phyloP scores from a whole-genome alignment of 805 yeast genomes.

The Yamadazyma phyllophila region DNA sequence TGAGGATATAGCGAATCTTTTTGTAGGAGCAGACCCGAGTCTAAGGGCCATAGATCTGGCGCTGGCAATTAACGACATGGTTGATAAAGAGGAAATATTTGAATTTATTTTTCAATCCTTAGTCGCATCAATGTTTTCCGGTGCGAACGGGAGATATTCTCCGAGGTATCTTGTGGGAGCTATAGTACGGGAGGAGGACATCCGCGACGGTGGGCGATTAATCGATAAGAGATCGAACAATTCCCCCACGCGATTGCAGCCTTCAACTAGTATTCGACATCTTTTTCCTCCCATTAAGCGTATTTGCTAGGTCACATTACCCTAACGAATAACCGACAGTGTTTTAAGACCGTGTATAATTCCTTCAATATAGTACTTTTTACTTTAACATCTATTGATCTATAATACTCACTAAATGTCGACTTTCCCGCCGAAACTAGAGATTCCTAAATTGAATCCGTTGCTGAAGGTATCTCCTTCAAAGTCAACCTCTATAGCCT shows the following conservation, averaged over 20 bases:
- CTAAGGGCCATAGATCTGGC: slow-evolving; percentile 18
- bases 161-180: slow-evolving; percentile 5
- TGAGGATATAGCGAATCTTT: slow-evolving; percentile 17
- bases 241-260: too few relatives aligned
- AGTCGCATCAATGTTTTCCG: slow-evolving; percentile 22
- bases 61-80: slow-evolving; percentile 9
- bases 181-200: neutral
- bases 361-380: too few relatives aligned
- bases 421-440: slow-evolving; percentile 5
- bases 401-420: neutral
- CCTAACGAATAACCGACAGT: too few relatives aligned
- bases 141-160: slow-evolving; percentile 10
- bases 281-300: too few relatives aligned
- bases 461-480: slow-evolving; percentile 27
- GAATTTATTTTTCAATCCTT: slow-evolving; percentile 9
- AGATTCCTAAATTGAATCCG: neutral
- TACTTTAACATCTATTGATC: neutral
- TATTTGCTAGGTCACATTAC: too few relatives aligned
- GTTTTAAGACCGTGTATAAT: too few relatives aligned
- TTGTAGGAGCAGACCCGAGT: slow-evolving; percentile 12
- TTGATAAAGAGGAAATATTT: slow-evolving; percentile 2
- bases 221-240: too few relatives aligned
- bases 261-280: too few relatives aligned
- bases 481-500: slow-evolving; percentile 60
- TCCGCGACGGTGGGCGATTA: neutral